A percentile compares a stretch with the other conserved stretches of the same genome.
These are phyloP conservation scores for Aristolochia fimbriata DNA, from an alignment of 164 flowering plant genomes.

Conservation along the genomic window DNA sequence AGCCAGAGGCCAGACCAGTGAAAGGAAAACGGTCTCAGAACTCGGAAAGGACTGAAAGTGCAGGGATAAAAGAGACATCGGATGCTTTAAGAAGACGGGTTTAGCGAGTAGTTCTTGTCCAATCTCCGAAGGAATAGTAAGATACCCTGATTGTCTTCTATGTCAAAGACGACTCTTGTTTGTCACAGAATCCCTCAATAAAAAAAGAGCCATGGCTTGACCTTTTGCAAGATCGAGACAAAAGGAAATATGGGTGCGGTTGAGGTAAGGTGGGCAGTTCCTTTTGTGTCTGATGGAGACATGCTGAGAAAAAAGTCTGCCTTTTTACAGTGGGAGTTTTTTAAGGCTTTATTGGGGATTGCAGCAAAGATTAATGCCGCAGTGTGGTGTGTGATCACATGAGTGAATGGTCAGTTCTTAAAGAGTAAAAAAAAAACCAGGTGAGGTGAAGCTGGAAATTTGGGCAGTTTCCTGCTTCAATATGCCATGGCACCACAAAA, in stretches of 20 bases:
- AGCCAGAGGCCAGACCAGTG: neutral
- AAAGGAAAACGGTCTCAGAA: neutral
- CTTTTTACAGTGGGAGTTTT: conserved; percentile 13
- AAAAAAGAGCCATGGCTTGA: conserved; percentile 20
- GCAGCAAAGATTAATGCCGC: conserved; percentile 10
- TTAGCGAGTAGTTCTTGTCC: conserved; percentile 40
- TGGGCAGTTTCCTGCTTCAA: neutral
- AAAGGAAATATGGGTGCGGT: conserved; percentile 18
- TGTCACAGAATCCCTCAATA: conserved; percentile 56
- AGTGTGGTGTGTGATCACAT: neutral
- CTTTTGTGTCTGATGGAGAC: conserved; percentile 31
- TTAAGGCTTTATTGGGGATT: conserved; percentile 14
- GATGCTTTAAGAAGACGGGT: conserved; percentile 40
- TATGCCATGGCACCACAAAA: neutral
- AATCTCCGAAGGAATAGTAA: conserved; percentile 11
- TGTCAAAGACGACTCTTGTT: conserved; percentile 28
- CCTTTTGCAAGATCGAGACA: conserved; percentile 40
- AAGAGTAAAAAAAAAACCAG: neutral
- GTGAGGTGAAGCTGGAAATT: neutral
- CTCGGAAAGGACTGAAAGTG: conserved; percentile 39
- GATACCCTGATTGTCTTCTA: conserved; percentile 52
- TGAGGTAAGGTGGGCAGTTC: conserved; percentile 16
- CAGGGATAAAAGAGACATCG: conserved; percentile 42
- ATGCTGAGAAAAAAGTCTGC: conserved; percentile 18
- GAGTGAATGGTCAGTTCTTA: neutral